phyloP scores from a whole-genome alignment of 306 rosid species.

The Boehmeria nivea region DNA sequence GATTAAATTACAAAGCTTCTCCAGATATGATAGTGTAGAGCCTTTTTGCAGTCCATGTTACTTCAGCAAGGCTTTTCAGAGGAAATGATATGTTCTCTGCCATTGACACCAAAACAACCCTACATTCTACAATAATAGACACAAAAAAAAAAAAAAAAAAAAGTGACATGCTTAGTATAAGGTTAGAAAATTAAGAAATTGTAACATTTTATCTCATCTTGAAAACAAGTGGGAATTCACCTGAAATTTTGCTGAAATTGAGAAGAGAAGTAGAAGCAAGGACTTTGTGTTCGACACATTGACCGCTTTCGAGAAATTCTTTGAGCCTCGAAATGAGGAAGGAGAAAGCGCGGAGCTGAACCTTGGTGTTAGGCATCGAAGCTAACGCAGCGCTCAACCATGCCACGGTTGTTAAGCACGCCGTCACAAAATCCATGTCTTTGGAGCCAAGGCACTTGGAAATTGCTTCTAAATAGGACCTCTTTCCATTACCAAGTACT shows the following conservation, averaged over 20 bases:
- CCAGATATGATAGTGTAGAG: conserved; percentile 40
- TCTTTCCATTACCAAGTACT: conserved; percentile 50
- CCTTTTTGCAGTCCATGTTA: conserved; percentile 59
- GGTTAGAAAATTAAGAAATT: too few relatives aligned
- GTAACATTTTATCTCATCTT: too few relatives aligned
- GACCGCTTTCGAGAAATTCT: conserved; percentile 39
- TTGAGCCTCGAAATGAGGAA: conserved; percentile 43
- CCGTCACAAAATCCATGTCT: conserved; percentile 45
- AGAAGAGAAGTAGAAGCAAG: conserved; percentile 68
- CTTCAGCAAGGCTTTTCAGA: conserved; percentile 45
- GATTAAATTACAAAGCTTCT: conserved; percentile 27
- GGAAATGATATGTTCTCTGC: conserved; percentile 52
- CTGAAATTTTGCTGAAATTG: conserved; percentile 74
- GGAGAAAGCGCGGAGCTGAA: conserved; percentile 47
- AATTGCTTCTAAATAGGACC: conserved; percentile 47
- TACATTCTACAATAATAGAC: conserved; percentile 41
- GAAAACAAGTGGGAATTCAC: conserved; percentile 25
- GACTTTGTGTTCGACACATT: conserved; percentile 45
- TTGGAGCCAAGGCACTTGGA: conserved; percentile 47
- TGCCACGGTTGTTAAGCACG: conserved; percentile 44
- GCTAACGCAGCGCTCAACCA: conserved; percentile 72
- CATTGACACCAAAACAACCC: conserved; percentile 50
- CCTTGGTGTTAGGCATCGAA: conserved; percentile 31
- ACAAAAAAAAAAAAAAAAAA: background rate
- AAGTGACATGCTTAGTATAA: too few relatives aligned